Percentiles rank a stretch among this genome's conserved stretches.
Conservation (phyloP, 139 green algal genomes). For the Coelastrella sp. region DNA sequence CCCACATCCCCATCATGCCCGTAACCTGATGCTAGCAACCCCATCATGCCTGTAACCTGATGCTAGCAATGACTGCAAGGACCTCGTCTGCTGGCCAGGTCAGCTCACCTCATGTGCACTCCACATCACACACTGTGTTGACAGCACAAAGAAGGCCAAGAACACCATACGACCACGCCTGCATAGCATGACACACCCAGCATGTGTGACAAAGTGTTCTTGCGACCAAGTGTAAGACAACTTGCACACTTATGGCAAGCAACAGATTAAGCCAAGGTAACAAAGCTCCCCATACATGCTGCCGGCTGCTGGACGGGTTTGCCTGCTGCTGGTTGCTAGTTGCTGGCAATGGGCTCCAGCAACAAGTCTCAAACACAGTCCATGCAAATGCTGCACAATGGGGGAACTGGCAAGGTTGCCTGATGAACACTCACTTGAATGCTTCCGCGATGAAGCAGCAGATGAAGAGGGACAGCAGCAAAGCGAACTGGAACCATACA, state of each 20-base stretch:
- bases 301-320: too few species aligned
- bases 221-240: background rate
- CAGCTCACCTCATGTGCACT: constrained; percentile 23
- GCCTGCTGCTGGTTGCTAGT: too few species aligned
- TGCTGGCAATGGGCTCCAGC: background rate
- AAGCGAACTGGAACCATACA: constrained; percentile 37
- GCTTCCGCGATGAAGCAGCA: constrained; percentile 42
- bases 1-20: too few species aligned
- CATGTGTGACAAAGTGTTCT: constrained; percentile 25
- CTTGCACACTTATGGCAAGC: background rate
- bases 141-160: constrained; percentile 43
- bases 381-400: background rate
- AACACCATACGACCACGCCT: constrained; percentile 40
- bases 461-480: constrained; percentile 46
- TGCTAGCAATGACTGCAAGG: too few species aligned
- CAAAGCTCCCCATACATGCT: too few species aligned
- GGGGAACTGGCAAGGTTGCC: background rate
- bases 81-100: background rate
- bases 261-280: too few species aligned
- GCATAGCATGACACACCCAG: constrained; percentile 26
- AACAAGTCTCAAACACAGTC: background rate
- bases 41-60: too few species aligned
- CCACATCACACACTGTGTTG: constrained; percentile 41
- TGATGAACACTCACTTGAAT: constrained; percentile 31
- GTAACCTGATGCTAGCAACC: too few species aligned